Base-by-base conservation (phyloP, 148 eudicot species). In the Vaccinium corymbosum region DNA sequence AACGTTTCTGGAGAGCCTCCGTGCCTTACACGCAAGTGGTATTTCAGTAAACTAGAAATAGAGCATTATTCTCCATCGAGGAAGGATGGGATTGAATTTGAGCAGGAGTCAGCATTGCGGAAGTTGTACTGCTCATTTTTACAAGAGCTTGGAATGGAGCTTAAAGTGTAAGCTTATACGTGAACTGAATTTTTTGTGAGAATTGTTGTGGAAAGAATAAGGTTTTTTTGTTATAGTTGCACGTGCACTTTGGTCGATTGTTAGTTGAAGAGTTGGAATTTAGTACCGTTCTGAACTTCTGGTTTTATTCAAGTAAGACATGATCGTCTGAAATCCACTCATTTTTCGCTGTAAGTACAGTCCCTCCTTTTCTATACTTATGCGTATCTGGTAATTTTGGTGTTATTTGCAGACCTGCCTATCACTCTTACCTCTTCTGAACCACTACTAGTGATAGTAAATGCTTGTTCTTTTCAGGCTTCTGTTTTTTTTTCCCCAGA, bases 31-130 rank as follows among this genome's bases (percentile, higher is more conserved):
- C 87, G 84, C 57, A 85, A 85, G 80, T 91, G 94, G 94, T 91
- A 94, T 89, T 93, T 90, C 57, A 90, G 89, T 61, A 91, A 66
- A 84, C 87, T 90, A 50, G 93, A 94, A 83, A 85, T 94, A 80
- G 95, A 90, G 82, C 83, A 84, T 76, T 76, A 85, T 86, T 90
- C 95, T 29, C 98, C 98, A 79, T 94, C 98, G 77, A 91, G 95
- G 90, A 89, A 88, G 86, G 98, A 94, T 85, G 93, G 94, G 75
- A 88, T 94, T 83, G 85, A 85, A 38, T 83, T 85, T 50, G 81
- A 82, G 78, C 72, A 82, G 51, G 94, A 94, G 87, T 88, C 93
- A 57, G 85, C 84, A 38, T 61, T 91, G 83, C 90, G 94, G 71
- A 89, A 90, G 68, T 84, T 89, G 59, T 94, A 89, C 79, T 93